These are phyloP conservation scores for Monsonia emarginata DNA, from an alignment of 441 rosid species.

Conservation along the genomic window DNA sequence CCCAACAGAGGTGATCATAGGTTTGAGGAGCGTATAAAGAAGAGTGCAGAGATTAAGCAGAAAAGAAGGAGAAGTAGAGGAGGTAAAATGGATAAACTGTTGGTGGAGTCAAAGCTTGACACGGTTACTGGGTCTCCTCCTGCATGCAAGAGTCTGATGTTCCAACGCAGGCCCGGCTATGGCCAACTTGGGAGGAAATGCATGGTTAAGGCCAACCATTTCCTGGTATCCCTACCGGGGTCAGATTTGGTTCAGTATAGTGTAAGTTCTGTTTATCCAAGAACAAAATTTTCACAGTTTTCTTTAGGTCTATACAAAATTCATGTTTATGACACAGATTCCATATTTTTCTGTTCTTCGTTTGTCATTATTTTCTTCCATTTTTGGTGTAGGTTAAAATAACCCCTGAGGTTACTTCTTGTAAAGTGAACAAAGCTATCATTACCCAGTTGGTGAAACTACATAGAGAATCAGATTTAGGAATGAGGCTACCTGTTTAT, in stretches of 20 bases:
- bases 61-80: conserved; percentile 19
- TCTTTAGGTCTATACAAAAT: not conserved
- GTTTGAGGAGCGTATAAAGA: conserved; percentile 14
- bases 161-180: conserved; percentile 29
- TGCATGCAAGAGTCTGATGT: conserved; percentile 24
- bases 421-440: conserved; percentile 27
- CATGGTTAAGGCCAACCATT: conserved; percentile 46
- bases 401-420: conserved; percentile 31
- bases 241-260: conserved; percentile 38
- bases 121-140: not conserved
- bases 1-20: conserved; percentile 12
- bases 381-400: conserved; percentile 29
- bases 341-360: not conserved
- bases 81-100: conserved; percentile 13
- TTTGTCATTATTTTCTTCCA: not conserved
- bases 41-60: conserved; percentile 8
- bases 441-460: conserved; percentile 32
- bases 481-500: conserved; percentile 40
- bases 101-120: conserved; percentile 12
- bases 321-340: not conserved
- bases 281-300: not conserved
- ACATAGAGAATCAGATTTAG: conserved; percentile 30
- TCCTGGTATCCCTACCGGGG: conserved; percentile 31
- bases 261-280: conserved; percentile 22
- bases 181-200: conserved; percentile 36